Percentiles rank a stretch among this genome's conserved stretches.
Evolutionary conservation across 2,329 filamentous ascomycete species (phyloP).

Genomic region (Sordariomycetes sp.): DNA sequence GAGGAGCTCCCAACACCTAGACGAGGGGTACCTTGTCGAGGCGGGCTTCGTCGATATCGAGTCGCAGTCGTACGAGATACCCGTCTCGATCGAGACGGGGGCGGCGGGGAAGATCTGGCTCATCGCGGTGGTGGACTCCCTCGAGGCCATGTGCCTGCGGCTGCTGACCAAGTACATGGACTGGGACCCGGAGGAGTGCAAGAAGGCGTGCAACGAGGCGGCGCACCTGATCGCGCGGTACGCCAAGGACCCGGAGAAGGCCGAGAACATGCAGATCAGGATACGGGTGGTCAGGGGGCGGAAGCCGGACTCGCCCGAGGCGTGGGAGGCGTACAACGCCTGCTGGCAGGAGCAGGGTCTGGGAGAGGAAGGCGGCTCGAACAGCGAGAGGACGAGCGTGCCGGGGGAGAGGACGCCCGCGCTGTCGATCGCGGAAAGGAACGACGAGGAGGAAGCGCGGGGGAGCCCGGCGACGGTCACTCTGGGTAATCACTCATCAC

Average conservation of each 20-base stretch:
- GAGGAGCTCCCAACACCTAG: constrained; percentile 32
- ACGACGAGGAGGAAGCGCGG: neutral
- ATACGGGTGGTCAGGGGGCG: constrained; percentile 36
- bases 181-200: constrained; percentile 39
- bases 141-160: constrained; percentile 37
- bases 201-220: constrained; percentile 32
- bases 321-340: neutral
- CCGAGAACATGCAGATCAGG: constrained; percentile 32
- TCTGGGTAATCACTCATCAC: neutral
- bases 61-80: constrained; percentile 35
- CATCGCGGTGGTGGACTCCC: constrained; percentile 36
- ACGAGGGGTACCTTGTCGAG: constrained; percentile 30
- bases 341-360: neutral
- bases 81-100: constrained; percentile 31
- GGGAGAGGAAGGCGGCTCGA: neutral
- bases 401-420: constrained; percentile 3
- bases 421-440: neutral
- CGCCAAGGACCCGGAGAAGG: constrained; percentile 32
- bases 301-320: constrained; percentile 26
- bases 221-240: constrained; percentile 36
- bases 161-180: constrained; percentile 40
- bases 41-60: constrained; percentile 41
- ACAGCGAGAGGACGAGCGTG: constrained; percentile 2
- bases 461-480: neutral
- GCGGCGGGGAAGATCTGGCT: constrained; percentile 43